Base-by-base conservation (phyloP, 2,329 filamentous ascomycete species). In the Aspergillus sp. region DNA sequence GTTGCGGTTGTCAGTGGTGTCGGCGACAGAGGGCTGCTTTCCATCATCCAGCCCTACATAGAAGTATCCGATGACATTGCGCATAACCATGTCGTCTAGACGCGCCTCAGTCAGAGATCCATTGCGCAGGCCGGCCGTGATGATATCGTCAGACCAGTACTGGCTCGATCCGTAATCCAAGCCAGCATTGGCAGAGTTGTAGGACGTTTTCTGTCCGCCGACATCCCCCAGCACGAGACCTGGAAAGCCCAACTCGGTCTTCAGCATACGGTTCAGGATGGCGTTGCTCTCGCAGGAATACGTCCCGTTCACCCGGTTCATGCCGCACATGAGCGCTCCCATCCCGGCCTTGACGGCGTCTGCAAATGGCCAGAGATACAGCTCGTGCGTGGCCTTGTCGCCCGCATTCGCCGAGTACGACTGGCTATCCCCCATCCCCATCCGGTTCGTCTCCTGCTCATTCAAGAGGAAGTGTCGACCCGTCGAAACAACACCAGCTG, bases 281-380 rank as follows among this genome's bases (percentile, higher is more conserved):
- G 90, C 87, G 47, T 86, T 89, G 78, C 95, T 93, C 67, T 93
- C 88, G 74, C 90, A 93, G 17, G 74, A 82, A 62, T 92, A 91
- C 3, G 86, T 90, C 74, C 91, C 91, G 79, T 96, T 95, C 73
- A 91, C 70, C 64, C 89, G 87, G 63, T 78, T 66, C 44, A 47
- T 47, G 7, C 12, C 44, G n/a, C 44, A 47, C 44, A 47, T 47
- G 24, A 48, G 13, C 5, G 45, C 30, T 13, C 45, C 45, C 45
- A 80, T 81, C 0, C 85, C 84, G 4, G 84, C 84, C 9, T 71
- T 76, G 3, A 89, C 71, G 0, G 83, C 81, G 56, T 89, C 83
- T 58, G 83, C 80, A 58, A 89, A 89, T 0, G 86, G 86, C 81
- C 84, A 89, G 1, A 85, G 76, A 55, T 89, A 89, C n/a, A 83